Percentiles rank a stretch among this genome's conserved stretches.
phyloP scores from a whole-genome alignment of 2,329 filamentous ascomycete species.

The Botrytis fabae region DNA sequence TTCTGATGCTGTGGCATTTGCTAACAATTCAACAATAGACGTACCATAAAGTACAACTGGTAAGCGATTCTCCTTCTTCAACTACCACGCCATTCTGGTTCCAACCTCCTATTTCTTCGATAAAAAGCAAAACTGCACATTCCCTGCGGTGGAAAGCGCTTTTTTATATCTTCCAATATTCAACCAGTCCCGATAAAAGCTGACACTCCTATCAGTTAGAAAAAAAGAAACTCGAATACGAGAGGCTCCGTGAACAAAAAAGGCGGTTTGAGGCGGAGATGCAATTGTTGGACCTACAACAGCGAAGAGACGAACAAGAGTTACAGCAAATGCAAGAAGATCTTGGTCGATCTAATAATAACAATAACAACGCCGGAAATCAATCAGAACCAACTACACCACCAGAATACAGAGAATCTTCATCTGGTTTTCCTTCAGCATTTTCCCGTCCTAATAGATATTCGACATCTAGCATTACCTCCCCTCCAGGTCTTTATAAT shows the following conservation, averaged over 20 bases:
- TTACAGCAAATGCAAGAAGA: constrained; percentile 83
- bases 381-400: constrained; percentile 96
- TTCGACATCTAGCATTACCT: constrained; percentile 83
- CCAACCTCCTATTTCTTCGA: constrained; percentile 6
- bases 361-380: constrained; percentile 56
- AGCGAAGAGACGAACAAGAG: constrained; percentile 79
- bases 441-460: constrained; percentile 85
- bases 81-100: not conserved
- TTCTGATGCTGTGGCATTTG: constrained; percentile 24
- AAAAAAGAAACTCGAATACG: constrained; percentile 91
- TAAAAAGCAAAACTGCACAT: constrained; percentile 20
- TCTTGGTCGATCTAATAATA: constrained; percentile 55
- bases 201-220: constrained; percentile 67
- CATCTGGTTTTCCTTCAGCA: constrained; percentile 70
- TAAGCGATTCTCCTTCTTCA: constrained; percentile 49
- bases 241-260: constrained; percentile 85
- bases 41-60: constrained; percentile 73
- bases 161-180: not conserved
- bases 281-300: constrained; percentile 82
- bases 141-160: constrained; percentile 12
- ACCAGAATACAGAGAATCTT: constrained; percentile 80
- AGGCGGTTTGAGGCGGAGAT: constrained; percentile 90
- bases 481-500: constrained; percentile 73
- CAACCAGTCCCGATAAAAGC: constrained; percentile 28
- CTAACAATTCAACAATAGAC: constrained; percentile 47